phyloP scores from a whole-genome alignment of 2,329 filamentous ascomycete genomes.

The Phyllachora maydis region DNA sequence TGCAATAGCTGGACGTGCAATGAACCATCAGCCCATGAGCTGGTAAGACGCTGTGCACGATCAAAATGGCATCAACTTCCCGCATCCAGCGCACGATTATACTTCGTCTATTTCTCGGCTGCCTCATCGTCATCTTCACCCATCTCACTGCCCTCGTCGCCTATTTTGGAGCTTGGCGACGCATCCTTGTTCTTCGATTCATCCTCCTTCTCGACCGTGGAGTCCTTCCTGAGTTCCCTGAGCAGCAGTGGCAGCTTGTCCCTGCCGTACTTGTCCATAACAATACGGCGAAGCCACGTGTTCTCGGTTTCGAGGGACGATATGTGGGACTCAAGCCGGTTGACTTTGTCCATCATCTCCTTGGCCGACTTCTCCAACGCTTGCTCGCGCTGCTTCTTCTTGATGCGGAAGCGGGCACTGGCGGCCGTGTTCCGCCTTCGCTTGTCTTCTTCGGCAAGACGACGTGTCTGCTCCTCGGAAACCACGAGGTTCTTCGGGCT shows the following conservation, averaged over 20 bases:
- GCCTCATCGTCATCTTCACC: too few relatives aligned
- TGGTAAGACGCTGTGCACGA: too few relatives aligned
- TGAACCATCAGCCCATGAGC: too few relatives aligned
- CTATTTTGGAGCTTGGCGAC: too few relatives aligned
- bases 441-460: conserved; percentile 76
- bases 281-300: conserved; percentile 60
- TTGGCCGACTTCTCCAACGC: conserved; percentile 64
- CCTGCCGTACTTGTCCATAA: conserved; percentile 62
- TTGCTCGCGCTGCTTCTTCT: conserved; percentile 91
- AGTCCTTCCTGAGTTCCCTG: conserved; percentile 28
- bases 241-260: conserved; percentile 30
- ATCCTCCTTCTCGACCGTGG: conserved; percentile 16
- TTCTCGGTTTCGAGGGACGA: conserved; percentile 67
- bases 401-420: conserved; percentile 73
- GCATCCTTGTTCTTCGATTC: too few relatives aligned
- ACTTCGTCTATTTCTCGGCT: too few relatives aligned
- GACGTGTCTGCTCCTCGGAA: conserved; percentile 50
- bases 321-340: conserved; percentile 50
- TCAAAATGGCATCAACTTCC: too few relatives aligned
- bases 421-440: conserved; percentile 76
- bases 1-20: too few relatives aligned
- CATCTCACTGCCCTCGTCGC: too few relatives aligned
- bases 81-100: too few relatives aligned
- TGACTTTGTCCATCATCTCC: conserved; percentile 66
- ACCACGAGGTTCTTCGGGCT: conserved; percentile 22